These are phyloP conservation scores for Populus deltoides DNA, from an alignment of 345 rosid species.

Conservation along the genomic window DNA sequence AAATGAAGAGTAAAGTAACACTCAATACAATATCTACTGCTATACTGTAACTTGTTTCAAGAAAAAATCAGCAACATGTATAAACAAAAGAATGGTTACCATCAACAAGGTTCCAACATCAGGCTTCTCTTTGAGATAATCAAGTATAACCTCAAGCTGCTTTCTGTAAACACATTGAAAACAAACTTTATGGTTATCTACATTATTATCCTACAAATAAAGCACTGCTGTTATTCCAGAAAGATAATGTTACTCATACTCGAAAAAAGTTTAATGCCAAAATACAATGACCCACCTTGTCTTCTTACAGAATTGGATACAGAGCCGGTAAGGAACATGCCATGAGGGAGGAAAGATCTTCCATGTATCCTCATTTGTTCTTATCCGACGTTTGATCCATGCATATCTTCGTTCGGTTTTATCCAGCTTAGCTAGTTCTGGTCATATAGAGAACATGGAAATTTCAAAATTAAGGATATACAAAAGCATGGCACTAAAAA, in stretches of 20 bases:
- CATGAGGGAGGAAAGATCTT: conserved; percentile 90
- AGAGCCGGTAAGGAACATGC: conserved; percentile 94
- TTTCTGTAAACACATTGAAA: conserved; percentile 51
- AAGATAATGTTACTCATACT: background rate
- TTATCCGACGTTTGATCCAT: conserved; percentile 95
- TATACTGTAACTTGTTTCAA: no score
- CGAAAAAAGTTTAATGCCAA: background rate
- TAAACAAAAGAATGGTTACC: conserved; percentile 42
- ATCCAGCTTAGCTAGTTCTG: conserved; percentile 95
- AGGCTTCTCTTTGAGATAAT: conserved; percentile 85
- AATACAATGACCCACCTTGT: conserved; percentile 54
- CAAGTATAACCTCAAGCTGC: conserved; percentile 84
- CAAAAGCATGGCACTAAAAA: background rate
- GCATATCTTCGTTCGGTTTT: conserved; percentile 94
- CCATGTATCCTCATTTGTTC: conserved; percentile 97
- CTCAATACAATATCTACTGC: background rate
- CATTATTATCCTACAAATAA: no score
- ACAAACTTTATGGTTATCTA: background rate
- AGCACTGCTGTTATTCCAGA: background rate
- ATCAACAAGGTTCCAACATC: conserved; percentile 76
- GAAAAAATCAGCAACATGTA: background rate
- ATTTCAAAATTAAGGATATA: conserved; percentile 18
- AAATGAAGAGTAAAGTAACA: background rate
- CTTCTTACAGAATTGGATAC: conserved; percentile 93
- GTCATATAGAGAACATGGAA: background rate